A percentile compares a stretch with the other conserved stretches of the same genome.
These are phyloP conservation scores for Triangularia setosa DNA, from an alignment of 2,329 filamentous ascomycete genomes.

Conservation along the genomic window DNA sequence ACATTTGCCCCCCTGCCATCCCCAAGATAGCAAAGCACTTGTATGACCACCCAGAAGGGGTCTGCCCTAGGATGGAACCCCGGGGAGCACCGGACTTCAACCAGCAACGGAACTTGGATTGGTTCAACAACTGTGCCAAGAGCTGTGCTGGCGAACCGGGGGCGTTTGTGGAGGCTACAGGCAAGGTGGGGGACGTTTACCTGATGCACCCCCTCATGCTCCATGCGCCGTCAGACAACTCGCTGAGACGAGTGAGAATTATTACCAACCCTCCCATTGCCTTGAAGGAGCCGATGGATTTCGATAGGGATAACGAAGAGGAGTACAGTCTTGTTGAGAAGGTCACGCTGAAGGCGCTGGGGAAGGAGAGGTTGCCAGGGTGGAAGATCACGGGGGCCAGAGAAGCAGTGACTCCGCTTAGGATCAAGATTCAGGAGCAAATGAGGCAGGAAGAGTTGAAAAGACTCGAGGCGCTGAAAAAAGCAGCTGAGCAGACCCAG, in stretches of 20 bases:
- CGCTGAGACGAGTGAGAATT: slow-evolving; percentile 38
- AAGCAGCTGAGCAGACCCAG: slow-evolving; percentile 12
- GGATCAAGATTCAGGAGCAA: slow-evolving; percentile 43
- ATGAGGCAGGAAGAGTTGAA: slow-evolving; percentile 50
- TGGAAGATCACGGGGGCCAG: slow-evolving; percentile 51
- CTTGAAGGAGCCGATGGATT: slow-evolving; percentile 48
- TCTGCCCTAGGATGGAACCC: slow-evolving; percentile 62
- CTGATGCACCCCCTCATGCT: slow-evolving; percentile 59
- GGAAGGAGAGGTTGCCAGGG: slow-evolving; percentile 42
- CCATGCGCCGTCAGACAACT: slow-evolving; percentile 51
- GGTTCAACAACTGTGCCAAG: slow-evolving; percentile 39
- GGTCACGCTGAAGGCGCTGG: slow-evolving; percentile 49
- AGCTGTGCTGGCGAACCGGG: slow-evolving; percentile 31
- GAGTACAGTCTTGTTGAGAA: slow-evolving; percentile 54
- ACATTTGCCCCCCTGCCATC: slow-evolving; percentile 59
- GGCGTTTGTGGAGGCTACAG: slow-evolving; percentile 52
- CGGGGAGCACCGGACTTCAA: slow-evolving; percentile 46
- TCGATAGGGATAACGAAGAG: slow-evolving; percentile 41
- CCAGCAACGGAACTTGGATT: slow-evolving; percentile 41
- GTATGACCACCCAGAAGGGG: slow-evolving; percentile 59
- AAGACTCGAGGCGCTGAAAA: slow-evolving; percentile 36
- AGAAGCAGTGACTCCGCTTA: slow-evolving; percentile 48
- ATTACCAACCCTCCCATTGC: slow-evolving; percentile 56
- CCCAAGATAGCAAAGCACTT: slow-evolving; percentile 54
- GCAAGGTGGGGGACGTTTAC: slow-evolving; percentile 53